Evolutionary conservation across 805 yeast genomes (phyloP).

Genomic region (Huiozyma naganishii): DNA sequence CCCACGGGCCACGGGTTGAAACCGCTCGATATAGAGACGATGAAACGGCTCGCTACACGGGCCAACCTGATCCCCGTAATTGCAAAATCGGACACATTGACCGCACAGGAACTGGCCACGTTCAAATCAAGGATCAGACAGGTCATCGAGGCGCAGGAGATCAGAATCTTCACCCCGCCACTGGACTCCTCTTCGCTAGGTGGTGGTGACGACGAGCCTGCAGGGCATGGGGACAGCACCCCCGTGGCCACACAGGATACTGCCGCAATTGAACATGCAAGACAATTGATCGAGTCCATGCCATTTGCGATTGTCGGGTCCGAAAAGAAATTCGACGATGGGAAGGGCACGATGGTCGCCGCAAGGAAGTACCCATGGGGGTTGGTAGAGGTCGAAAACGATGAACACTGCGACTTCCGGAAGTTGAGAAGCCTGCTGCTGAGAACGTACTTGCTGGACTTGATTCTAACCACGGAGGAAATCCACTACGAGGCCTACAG

Average conservation of each 20-base stretch:
- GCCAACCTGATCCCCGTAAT: constrained; percentile 85
- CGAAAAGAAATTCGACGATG: constrained; percentile 55
- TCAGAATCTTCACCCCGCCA: constrained; percentile 76
- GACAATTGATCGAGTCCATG: constrained; percentile 70
- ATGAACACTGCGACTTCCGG: constrained; percentile 74
- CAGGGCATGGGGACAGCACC: not conserved
- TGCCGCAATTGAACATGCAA: constrained; percentile 70
- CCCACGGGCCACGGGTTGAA: constrained; percentile 85
- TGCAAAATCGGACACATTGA: constrained; percentile 78
- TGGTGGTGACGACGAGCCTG: not conserved
- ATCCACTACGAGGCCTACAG: constrained; percentile 74
- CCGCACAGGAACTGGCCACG: constrained; percentile 54
- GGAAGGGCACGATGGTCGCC: constrained; percentile 52
- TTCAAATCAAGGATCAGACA: constrained; percentile 73
- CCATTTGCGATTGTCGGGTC: constrained; percentile 81
- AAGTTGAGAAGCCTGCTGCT: constrained; percentile 67
- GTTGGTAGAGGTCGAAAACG: constrained; percentile 77
- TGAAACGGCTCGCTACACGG: constrained; percentile 71
- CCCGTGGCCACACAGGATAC: constrained; percentile 33
- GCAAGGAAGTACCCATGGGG: constrained; percentile 94
- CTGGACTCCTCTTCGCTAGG: constrained; percentile 33
- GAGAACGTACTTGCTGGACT: constrained; percentile 75
- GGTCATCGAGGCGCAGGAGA: constrained; percentile 74
- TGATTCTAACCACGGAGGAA: constrained; percentile 70
- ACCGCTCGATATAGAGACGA: constrained; percentile 78